phyloP scores from a whole-genome alignment of 2,329 filamentous ascomycete genomes.

The Cladosporium colombiae region DNA sequence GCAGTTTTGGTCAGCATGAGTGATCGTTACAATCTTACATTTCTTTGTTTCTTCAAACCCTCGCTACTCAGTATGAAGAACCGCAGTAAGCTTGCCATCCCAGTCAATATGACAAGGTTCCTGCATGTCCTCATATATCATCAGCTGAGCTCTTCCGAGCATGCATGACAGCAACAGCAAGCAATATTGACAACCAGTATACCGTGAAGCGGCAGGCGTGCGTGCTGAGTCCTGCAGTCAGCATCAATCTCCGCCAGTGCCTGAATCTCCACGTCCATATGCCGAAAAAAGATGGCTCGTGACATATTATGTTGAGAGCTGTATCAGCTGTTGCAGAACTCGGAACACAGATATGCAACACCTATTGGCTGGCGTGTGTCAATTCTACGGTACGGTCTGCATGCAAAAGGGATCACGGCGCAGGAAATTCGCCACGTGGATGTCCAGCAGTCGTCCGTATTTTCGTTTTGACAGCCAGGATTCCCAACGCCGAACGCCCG shows the following conservation, averaged over 20 bases:
- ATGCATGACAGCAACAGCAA: background rate
- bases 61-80: background rate
- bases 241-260: background rate
- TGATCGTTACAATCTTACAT: background rate
- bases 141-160: background rate
- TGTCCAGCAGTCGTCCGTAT: background rate
- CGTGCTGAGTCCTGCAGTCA: conserved; percentile 5
- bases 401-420: conserved; percentile 4
- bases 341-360: background rate
- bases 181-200: background rate
- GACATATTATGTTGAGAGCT: background rate
- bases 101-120: background rate
- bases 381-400: background rate
- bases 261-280: background rate
- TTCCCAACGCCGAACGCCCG: background rate
- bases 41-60: background rate
- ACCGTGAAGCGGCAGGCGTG: background rate
- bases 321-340: background rate
- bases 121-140: background rate
- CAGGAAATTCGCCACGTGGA: conserved; percentile 7
- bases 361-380: background rate
- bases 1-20: background rate
- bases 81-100: background rate
- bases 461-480: background rate
- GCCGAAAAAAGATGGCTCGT: background rate